Evolutionary conservation across 2,329 filamentous ascomycete genomes (phyloP).

Genomic region (Hysterium pulicare): DNA sequence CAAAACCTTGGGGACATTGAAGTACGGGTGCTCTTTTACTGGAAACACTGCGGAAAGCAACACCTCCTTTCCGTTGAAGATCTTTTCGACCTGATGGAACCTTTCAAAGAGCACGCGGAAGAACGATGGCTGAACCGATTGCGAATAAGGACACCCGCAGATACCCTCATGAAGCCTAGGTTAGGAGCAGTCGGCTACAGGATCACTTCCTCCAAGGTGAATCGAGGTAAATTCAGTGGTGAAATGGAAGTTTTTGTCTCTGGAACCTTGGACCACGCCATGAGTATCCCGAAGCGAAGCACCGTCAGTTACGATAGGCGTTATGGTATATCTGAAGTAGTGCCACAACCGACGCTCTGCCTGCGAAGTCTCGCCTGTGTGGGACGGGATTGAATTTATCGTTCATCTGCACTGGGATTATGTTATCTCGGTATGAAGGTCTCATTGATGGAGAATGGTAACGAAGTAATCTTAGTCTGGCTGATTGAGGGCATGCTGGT

Average conservation of each 20-base stretch:
- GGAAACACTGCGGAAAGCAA: constrained; percentile 31
- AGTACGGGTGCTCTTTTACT: constrained; percentile 32
- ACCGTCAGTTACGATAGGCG: too few species aligned
- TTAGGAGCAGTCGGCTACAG: constrained; percentile 34
- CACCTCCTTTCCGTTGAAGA: constrained; percentile 30
- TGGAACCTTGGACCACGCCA: constrained; percentile 29
- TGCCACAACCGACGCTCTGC: too few species aligned
- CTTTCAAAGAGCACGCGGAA: constrained; percentile 32
- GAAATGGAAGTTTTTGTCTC: constrained; percentile 36
- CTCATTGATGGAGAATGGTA: too few species aligned
- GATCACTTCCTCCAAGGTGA: constrained; percentile 28
- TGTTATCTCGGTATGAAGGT: too few species aligned
- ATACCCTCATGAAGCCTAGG: constrained; percentile 17
- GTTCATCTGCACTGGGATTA: too few species aligned
- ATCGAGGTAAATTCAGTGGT: constrained; percentile 28
- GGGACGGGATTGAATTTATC: too few species aligned
- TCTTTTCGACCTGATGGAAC: constrained; percentile 33
- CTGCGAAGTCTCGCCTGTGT: too few species aligned
- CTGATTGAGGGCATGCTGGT: too few species aligned
- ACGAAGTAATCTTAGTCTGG: too few species aligned
- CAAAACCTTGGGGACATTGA: constrained; percentile 28
- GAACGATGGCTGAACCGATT: constrained; percentile 28
- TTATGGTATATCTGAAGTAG: too few species aligned
- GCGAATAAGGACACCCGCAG: constrained; percentile 9
- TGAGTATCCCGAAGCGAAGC: constrained; percentile 9